phyloP scores from a whole-genome alignment of 768 basidiomycete genomes.

The Collybia nuda region DNA sequence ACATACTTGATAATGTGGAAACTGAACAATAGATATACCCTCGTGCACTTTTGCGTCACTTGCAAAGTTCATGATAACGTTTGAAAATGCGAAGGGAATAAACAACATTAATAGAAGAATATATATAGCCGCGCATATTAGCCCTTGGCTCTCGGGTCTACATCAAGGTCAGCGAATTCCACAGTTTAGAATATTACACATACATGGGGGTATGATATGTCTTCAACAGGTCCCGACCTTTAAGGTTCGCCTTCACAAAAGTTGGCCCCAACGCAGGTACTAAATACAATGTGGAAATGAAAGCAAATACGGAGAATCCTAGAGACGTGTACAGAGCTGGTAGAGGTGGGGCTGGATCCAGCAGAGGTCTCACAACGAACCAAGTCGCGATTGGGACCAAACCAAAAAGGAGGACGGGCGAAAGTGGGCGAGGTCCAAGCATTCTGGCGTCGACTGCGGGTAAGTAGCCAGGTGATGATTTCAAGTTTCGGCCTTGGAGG shows the following conservation, averaged over 20 bases:
- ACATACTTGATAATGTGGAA: conserved; percentile 77
- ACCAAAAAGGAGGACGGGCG: conserved; percentile 51
- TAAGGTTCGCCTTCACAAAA: conserved; percentile 80
- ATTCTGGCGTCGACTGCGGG: conserved; percentile 7
- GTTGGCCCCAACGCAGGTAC: conserved; percentile 82
- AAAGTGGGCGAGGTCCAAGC: conserved; percentile 47
- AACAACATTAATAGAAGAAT: conserved; percentile 86
- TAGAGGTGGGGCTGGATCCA: conserved; percentile 67
- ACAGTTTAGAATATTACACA: conserved; percentile 20
- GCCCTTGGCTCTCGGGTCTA: conserved; percentile 93
- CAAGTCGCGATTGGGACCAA: conserved; percentile 69
- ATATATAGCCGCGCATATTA: conserved; percentile 88
- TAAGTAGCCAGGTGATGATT: too few relatives aligned
- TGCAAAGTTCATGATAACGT: conserved; percentile 52
- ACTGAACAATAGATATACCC: conserved; percentile 65
- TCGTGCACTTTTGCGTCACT: conserved; percentile 45
- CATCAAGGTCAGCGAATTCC: conserved; percentile 3
- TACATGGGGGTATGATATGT: conserved; percentile 71
- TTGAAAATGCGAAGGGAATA: conserved; percentile 93
- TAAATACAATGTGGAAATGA: conserved; percentile 71
- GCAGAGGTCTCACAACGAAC: conserved; percentile 71
- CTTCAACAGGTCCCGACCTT: conserved; percentile 88
- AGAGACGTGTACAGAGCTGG: conserved; percentile 76
- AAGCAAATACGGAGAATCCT: conserved; percentile 84
- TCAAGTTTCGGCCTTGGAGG: too few relatives aligned